Base-by-base conservation (phyloP, 2,329 filamentous ascomycete genomes). In the Diaporthe sp. region DNA sequence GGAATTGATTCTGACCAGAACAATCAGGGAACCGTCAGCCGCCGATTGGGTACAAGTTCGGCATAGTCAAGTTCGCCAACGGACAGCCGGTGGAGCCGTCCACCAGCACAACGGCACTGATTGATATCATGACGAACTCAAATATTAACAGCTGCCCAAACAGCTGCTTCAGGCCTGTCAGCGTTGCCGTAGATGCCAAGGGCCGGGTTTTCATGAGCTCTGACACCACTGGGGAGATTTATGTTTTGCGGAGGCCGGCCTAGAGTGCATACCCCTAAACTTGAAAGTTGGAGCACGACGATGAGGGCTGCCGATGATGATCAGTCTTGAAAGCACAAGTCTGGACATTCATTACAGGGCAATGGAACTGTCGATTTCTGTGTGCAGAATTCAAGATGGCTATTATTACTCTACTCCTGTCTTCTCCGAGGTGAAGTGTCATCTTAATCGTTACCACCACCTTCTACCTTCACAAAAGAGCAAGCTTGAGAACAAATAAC, bases 141-240 rank as follows among this genome's bases (percentile, higher is more conserved):
- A 86, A 92, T 78, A 82, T 87, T n/a, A 83, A 83, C 22, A 81
- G 82, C 4, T 93, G 92, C 77, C 91, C 91, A 0, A 83, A 84
- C 65, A 79, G 82, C 6, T 93, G 92, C 83, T 91, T 94, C 84
- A 86, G 92, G 1, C 92, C 92, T 31, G 90, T 91, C 1, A 89
- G 90, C 0, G 83, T 94, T 4, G 87, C 87, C 0, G 84, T 85
- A 77, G 88, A 89, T 80, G 77, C 78, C 12, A 78, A 85, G n/a
- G 90, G 88, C 2, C 84, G 91, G 4, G 83, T 94, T 19, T 94
- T 89, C 84, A 88, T 93, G 84, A 89, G 86, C 65, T 90, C 87
- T 2, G 92, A 94, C 80, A 81, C 86, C 19, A 92, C 91, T 0
- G 92, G 91, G 5, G 92, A 94, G 84, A 88, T 94, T 46, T 93